These are phyloP conservation scores for Leccinum olivaceopallidum DNA, from an alignment of 768 basidiomycete species.

Conservation along the genomic window DNA sequence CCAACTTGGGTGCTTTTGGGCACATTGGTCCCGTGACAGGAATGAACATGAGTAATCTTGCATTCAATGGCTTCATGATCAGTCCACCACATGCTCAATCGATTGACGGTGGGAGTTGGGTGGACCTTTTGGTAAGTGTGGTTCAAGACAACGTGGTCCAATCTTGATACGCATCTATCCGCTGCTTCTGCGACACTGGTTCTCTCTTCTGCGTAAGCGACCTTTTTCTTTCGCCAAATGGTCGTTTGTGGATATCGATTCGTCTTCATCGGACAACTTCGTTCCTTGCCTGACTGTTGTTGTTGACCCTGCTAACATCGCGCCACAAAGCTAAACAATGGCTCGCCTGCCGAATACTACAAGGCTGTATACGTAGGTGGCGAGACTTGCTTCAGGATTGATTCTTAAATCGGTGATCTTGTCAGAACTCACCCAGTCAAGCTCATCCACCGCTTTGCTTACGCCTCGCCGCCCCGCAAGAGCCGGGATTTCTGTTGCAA, in stretches of 20 bases:
- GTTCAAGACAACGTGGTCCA: not conserved
- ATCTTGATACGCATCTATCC: not conserved
- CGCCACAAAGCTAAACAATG: constrained; percentile 53
- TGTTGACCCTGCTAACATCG: constrained; percentile 13
- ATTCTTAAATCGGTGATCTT: constrained; percentile 5
- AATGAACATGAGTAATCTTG: constrained; percentile 27
- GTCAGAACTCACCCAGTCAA: constrained; percentile 63
- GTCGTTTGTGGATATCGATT: not conserved
- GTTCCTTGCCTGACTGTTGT: not conserved
- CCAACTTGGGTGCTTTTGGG: constrained; percentile 27
- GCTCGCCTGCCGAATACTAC: constrained; percentile 59
- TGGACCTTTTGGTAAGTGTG: constrained; percentile 32
- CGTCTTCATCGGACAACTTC: not conserved
- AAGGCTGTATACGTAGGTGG: constrained; percentile 63
- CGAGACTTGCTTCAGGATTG: not conserved
- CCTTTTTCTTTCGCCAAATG: not conserved
- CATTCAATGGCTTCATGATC: constrained; percentile 25
- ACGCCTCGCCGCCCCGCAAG: constrained; percentile 65
- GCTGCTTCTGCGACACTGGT: not conserved
- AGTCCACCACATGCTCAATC: constrained; percentile 24
- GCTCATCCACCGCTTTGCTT: constrained; percentile 70
- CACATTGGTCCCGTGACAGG: constrained; percentile 21
- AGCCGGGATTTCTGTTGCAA: constrained; percentile 75
- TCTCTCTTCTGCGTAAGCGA: not conserved
- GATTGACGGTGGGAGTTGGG: constrained; percentile 27